phyloP scores from a whole-genome alignment of 1,139 yeast genomes.

The Hemisphaericaspora lyxosophila region DNA sequence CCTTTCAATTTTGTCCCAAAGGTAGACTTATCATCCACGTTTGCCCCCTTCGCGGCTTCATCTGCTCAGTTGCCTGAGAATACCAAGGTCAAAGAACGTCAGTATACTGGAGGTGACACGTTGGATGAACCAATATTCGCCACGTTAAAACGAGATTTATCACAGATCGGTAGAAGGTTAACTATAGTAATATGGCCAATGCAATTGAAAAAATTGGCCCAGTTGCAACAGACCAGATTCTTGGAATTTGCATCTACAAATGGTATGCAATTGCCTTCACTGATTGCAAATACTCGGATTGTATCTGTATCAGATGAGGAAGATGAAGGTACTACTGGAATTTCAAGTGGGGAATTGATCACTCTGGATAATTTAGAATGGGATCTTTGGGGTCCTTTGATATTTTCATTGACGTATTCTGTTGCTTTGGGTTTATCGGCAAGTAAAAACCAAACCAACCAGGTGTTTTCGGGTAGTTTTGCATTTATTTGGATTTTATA shows the following conservation, averaged over 20 bases:
- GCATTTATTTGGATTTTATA: conserved; percentile 56
- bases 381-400: conserved; percentile 90
- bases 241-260: conserved; percentile 44
- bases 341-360: conserved; percentile 19
- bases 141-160: conserved; percentile 67
- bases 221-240: conserved; percentile 43
- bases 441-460: conserved; percentile 36
- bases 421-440: conserved; percentile 52
- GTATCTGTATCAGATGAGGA: conserved; percentile 31
- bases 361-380: conserved; percentile 55
- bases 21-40: conserved; percentile 41
- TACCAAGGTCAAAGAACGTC: conserved; percentile 64
- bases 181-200: conserved; percentile 74
- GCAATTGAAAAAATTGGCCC: conserved; percentile 45
- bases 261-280: conserved; percentile 46
- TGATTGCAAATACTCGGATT: conserved; percentile 31
- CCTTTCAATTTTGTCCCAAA: conserved; percentile 29
- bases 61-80: conserved; percentile 35
- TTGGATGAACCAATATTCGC: conserved; percentile 77
- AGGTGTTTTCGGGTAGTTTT: conserved; percentile 53
- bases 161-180: conserved; percentile 63
- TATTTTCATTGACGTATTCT: conserved; percentile 65
- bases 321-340: conserved; percentile 20
- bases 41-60: conserved; percentile 36
- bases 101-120: conserved; percentile 82